Base-by-base conservation (phyloP, 331 rosid genomes). In the Telfairia occidentalis region DNA sequence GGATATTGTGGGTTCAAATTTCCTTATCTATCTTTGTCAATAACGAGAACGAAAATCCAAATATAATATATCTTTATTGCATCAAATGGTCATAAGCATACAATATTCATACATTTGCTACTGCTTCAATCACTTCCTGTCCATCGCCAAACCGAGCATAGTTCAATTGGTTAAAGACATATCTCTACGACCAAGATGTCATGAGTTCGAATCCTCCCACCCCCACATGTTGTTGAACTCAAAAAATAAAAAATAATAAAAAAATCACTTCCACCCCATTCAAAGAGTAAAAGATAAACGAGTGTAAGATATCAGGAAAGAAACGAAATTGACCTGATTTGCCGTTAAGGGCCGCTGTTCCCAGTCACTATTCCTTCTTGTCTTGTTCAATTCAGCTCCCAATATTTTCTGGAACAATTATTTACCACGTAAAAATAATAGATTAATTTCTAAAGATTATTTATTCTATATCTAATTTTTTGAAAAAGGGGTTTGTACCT, bases 291-390 rank as follows among this genome's bases (percentile, higher is more conserved):
- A 63, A n/a, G 29, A 2, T 1, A 64, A 65, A 65, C 34, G 8
- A 23, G 19, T 21, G 3, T 38, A 12, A 65, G 3, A 38, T 5
- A 24, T 66, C 34, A 24, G 9, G 52, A 11, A 65, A 42, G 34
- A 5, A 42, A 38, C 43, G 24, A 42, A 43, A 43, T 46, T 85
- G 79, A 91, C 98, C 87, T 95, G 99, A 84, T 92, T 87, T 78
- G 30, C 80, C 32, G 93, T 82, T 77, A 95, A 83, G 55, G 99
- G 99, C 6, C 99, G 86, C 48, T 86, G 96, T 83, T 95, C 99
- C 99, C 97, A 95, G 76, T 95, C 84, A 86, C 99, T 95, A 84
- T 88, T 89, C 80, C 96, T 87, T 76, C 97, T 87, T 52, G 97
- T 90, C 86, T 95, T 95, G 90, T 95, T 92, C 81, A 95, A 84